Conservation (phyloP, 2,329 filamentous ascomycete genomes). For the Phialophora macrospora region DNA sequence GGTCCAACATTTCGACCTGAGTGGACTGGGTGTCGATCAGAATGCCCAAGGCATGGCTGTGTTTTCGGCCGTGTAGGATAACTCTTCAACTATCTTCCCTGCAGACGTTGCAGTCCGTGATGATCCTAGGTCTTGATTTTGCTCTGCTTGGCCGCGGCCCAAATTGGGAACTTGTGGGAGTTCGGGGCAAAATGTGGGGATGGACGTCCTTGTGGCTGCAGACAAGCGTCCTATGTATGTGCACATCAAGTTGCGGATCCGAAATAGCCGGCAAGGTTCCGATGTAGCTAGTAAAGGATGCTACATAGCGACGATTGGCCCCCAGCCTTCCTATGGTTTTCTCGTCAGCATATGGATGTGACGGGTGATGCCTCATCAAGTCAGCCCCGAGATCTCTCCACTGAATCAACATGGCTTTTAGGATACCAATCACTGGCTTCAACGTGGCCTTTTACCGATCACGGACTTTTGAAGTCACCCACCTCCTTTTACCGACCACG, state of each 20-base stretch:
- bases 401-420: not conserved
- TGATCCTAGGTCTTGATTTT: not conserved
- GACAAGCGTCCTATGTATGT: no score
- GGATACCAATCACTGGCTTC: not conserved
- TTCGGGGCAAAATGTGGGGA: not conserved
- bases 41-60: constrained; percentile 39
- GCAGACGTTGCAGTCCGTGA: not conserved
- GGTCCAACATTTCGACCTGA: constrained; percentile 48
- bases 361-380: not conserved
- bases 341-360: not conserved
- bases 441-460: not conserved
- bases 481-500: no score
- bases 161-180: not conserved
- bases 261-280: not conserved
- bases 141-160: not conserved
- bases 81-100: not conserved
- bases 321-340: not conserved
- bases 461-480: no score
- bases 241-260: not conserved
- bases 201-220: not conserved
- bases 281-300: not conserved
- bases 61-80: constrained; percentile 2
- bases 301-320: not conserved
- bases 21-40: constrained; percentile 38
- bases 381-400: constrained; percentile 6